Evolutionary conservation across 129 eudicot species (phyloP), one percentile per base, ranked within the genome.

Genomic region (Deinandra increscens): DNA sequence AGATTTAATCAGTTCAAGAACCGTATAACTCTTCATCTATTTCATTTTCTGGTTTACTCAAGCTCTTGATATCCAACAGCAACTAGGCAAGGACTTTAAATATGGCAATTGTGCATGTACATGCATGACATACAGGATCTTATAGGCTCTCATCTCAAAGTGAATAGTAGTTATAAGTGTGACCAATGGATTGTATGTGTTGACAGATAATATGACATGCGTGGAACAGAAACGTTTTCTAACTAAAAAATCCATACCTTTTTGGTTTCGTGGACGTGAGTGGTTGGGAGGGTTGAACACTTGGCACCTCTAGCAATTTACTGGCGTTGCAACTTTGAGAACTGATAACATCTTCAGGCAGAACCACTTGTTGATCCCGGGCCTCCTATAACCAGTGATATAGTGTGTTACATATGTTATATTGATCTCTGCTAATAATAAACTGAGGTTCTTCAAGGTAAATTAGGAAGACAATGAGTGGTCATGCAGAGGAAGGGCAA

Each of bases 251-350:
- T 6, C 7, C 20, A 61, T 64, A 87, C 95, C 95, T 80, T 78
- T 87, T 87, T 1, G 89, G 94, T 75, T 84, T 84, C 74, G 11
- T 71, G 12, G 58, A 9, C 37, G 48, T 13, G 0, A 58, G 66
- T 42, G 74, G 50, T 64, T 64, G 63, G 76, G 77, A 22, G 12
- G 75, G 41, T 69, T 59, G 75, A 50, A 22, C 51, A 60, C 61
- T 74, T 70, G 76, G 68, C 19, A 12, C 45, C 60, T 73, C 79
- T 11, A 15, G 31, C 53, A 66, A n/a, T 14, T 75, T 74, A 80
- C 63, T 64, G 51, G 15, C 50, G 13, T 64, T 38, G 50, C 74
- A 49, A 17, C n/a, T 9, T 42, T 36, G 65, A 17, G 79, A 74
- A 53, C 18, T 51, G 23, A 70, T 55, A 51, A 55, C 59, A 14